phyloP scores from a whole-genome alignment of 192 early-diverging fungal species.

The Coemansia sp. region DNA sequence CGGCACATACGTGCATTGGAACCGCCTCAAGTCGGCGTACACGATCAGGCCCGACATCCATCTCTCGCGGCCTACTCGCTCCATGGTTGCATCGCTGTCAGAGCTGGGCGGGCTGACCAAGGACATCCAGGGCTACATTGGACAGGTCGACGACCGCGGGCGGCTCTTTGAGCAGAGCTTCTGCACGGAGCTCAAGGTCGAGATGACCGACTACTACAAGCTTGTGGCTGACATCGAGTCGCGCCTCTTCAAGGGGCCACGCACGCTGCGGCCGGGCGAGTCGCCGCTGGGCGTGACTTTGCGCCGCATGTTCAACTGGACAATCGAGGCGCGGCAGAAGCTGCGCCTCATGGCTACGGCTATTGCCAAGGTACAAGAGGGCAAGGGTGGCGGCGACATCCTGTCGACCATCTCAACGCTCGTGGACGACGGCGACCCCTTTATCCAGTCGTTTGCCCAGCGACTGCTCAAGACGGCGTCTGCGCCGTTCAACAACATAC shows the following conservation, averaged over 20 bases:
- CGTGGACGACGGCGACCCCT: conserved; percentile 91
- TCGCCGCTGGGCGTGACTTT: conserved; percentile 70
- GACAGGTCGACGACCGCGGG: conserved; percentile 22
- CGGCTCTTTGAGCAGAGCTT: conserved; percentile 69
- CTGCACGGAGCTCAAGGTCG: conserved; percentile 75
- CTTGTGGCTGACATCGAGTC: conserved; percentile 86
- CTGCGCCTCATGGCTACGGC: conserved; percentile 73
- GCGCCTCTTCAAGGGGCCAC: conserved; percentile 62
- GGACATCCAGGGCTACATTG: conserved; percentile 63
- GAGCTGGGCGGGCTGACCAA: conserved; percentile 84
- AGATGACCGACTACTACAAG: conserved; percentile 83
- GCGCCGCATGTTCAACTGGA: conserved; percentile 88
- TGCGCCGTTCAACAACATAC: conserved; percentile 88
- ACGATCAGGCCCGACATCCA: conserved; percentile 59
- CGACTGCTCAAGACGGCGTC: conserved; percentile 75
- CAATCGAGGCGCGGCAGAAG: conserved; percentile 73
- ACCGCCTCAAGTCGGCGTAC: conserved; percentile 56
- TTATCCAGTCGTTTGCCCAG: conserved; percentile 76
- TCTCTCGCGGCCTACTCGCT: conserved; percentile 61
- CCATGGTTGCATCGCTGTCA: conserved; percentile 66
- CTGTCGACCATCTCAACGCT: conserved; percentile 77
- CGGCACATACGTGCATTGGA: conserved; percentile 79
- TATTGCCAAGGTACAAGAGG: conserved; percentile 36
- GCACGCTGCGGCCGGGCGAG: conserved; percentile 39
- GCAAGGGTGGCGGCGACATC: conserved; percentile 40